Evolutionary conservation across 805 yeast species (phyloP), one percentile per base, ranked within the genome.

Genomic region (Torulaspora quercuum): DNA sequence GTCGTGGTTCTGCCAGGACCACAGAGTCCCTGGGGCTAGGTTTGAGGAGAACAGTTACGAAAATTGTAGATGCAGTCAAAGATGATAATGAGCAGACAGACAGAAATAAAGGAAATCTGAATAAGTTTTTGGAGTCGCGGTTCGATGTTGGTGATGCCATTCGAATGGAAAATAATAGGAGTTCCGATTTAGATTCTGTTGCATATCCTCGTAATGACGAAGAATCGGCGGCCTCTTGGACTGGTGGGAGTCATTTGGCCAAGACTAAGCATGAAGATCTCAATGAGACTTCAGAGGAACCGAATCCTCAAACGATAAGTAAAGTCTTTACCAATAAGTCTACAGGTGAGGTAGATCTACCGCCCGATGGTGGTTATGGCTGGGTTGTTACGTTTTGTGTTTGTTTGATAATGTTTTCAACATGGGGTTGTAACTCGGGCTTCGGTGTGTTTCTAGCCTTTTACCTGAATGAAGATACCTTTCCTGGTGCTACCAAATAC

Each of bases 351-450:
- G 23, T 64, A 3, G 64, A 61, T 19, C 47, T 62, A 11, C 72
- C 72, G 0, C 79, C 80, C 1, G 89, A 82, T 55, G 80, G 78
- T 28, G 87, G 87, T 2, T 71, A 75, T 39, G 86, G 83, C 2
- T 78, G 86, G 82, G 76, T 80, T 0, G 67, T 79, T 13, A 71
- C 74, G 9, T 42, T 72, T 10, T 75, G 78, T 9, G 69, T 74
- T 3, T 61, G 68, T 18, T 34, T 76, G 3, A 61, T 76, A 25
- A 75, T 76, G 55, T 72, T 77, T 45, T 66, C 73, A 24, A 73
- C 85, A 0, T 82, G 90, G 89, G 92, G 92, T 10, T 72, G 82
- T 45, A 81, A 81, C 45, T 58, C 63, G 5, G 82, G 80, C 3
- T 82, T 70, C 52, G 81, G 86, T 18, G 70, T 82, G 4, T 80